These are phyloP conservation scores for Panicum hallii DNA, from an alignment of 202 grass and related monocot species.

Conservation along the genomic window DNA sequence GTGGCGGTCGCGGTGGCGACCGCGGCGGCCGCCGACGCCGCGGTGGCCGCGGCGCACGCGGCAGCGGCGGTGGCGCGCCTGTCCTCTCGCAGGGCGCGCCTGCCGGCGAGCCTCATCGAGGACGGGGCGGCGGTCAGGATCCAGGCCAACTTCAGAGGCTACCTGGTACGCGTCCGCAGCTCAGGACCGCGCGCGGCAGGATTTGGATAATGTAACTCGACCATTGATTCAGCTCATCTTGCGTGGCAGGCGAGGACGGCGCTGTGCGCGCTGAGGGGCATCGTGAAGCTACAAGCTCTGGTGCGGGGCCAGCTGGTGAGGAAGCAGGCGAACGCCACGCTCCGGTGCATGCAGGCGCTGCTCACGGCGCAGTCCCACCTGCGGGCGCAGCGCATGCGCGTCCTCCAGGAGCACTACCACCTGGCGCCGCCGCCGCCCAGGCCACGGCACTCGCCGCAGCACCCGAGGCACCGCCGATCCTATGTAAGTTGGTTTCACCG, in stretches of 20 bases:
- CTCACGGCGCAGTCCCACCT: slow-evolving; percentile 73
- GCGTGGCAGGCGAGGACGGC: slow-evolving; percentile 81
- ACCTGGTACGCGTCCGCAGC: slow-evolving; percentile 58
- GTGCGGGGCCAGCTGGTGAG: slow-evolving; percentile 83
- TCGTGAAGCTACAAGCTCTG: slow-evolving; percentile 90
- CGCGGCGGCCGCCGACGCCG: slow-evolving; percentile 62
- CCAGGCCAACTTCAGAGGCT: slow-evolving; percentile 80
- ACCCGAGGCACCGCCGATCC: slow-evolving; percentile 52
- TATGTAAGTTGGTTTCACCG: slow-evolving; percentile 45
- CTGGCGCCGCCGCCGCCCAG: slow-evolving; percentile 31
- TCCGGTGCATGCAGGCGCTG: slow-evolving; percentile 87
- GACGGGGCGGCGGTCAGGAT: slow-evolving; percentile 71
- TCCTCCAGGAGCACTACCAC: slow-evolving; percentile 42
- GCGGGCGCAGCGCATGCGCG: slow-evolving; percentile 64
- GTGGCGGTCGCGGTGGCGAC: slow-evolving; percentile 59
- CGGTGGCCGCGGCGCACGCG: slow-evolving; percentile 62
- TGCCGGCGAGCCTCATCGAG: slow-evolving; percentile 41
- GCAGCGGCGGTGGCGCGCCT: slow-evolving; percentile 61
- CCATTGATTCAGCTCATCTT: background rate
- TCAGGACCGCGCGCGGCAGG: too few relatives aligned
- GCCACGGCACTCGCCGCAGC: slow-evolving; percentile 61
- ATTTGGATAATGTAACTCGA: background rate
- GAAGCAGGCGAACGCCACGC: slow-evolving; percentile 84
- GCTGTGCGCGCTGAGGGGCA: slow-evolving; percentile 81
- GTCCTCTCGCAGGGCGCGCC: slow-evolving; percentile 37